Evolutionary conservation across 2,329 filamentous ascomycete species (phyloP), one percentile per base, ranked within the genome.

Genomic region (Beauveria brongniartii): DNA sequence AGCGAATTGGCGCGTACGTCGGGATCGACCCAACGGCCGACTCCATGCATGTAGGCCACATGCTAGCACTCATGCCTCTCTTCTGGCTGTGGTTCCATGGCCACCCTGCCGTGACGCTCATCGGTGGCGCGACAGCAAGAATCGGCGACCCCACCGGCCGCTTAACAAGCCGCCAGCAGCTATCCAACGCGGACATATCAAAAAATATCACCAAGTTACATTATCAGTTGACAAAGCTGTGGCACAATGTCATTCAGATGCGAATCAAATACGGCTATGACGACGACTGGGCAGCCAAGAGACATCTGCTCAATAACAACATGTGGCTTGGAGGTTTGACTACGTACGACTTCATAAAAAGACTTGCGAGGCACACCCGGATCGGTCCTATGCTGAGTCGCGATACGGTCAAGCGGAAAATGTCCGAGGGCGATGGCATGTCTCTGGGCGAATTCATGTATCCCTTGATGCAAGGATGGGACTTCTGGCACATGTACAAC

Each of bases 381-480:
- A 76, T 99, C 55, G 92, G 93, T 1, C 83, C 92, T 3, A 92
- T 99, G 90, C 80, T 99, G 62, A 85, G 87, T 57, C 86, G 91
- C 68, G 93, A 97, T 64, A 94, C 90, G 40, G 92, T 95, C 59
- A 94, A 91, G 74, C 87, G 85, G 61, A 91, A 92, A 69, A 82
- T 97, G 79, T 82, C 83, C n/a, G 86, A 86, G 58, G 91, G 91
- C 43, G 90, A 94, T 65, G 95, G 94, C 67, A 93, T 99, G 88
- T 95, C 92, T 0, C 89, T 95, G 68, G 88, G 91, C 41, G 94
- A 99, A 71, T 96, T 99, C 73, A 83, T 86, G 47, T 99, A 99
- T 70, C 94, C 95, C 1, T 76, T 99, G 18, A 84, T 97, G 68
- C 94, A 99, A 72, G 92, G 89, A 24, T 97, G 92, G 89, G 94